phyloP scores from a whole-genome alignment of 305 asterid species.

The Solanum hybrid region DNA sequence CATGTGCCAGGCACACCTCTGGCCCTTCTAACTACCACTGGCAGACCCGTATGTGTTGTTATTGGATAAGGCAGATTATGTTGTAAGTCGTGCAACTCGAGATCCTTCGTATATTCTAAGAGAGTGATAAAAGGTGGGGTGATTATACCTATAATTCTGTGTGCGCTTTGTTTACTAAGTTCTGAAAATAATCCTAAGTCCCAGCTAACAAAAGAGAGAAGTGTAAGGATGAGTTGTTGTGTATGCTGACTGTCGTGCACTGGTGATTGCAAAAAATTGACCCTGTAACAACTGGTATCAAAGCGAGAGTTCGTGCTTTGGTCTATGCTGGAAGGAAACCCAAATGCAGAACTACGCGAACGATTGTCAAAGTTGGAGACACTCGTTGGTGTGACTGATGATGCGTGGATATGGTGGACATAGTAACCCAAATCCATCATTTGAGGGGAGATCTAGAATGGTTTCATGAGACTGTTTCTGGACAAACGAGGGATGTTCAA shows the following conservation, averaged over 20 bases:
- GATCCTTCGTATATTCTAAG: neutral
- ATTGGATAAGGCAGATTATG: neutral
- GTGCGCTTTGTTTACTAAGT: neutral
- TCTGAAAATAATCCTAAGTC: neutral
- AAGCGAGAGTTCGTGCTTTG: neutral
- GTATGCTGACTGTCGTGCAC: neutral
- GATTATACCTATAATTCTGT: neutral
- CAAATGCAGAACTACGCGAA: neutral
- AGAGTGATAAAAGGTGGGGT: neutral
- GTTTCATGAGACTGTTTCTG: neutral
- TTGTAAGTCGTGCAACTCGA: neutral
- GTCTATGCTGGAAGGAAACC: neutral
- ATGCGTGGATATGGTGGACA: neutral
- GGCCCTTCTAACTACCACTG: neutral
- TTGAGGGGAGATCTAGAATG: neutral
- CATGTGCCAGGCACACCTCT: neutral
- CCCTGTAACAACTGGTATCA: neutral
- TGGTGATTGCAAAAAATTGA: neutral
- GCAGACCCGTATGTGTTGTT: neutral
- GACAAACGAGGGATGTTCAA: neutral
- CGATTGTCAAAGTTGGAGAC: neutral
- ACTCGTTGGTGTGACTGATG: neutral
- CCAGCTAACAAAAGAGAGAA: neutral
- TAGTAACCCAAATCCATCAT: neutral
- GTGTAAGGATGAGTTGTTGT: neutral